Base-by-base conservation (phyloP, 2,329 filamentous ascomycete genomes). In the Macrophomina pseudophaseolina region DNA sequence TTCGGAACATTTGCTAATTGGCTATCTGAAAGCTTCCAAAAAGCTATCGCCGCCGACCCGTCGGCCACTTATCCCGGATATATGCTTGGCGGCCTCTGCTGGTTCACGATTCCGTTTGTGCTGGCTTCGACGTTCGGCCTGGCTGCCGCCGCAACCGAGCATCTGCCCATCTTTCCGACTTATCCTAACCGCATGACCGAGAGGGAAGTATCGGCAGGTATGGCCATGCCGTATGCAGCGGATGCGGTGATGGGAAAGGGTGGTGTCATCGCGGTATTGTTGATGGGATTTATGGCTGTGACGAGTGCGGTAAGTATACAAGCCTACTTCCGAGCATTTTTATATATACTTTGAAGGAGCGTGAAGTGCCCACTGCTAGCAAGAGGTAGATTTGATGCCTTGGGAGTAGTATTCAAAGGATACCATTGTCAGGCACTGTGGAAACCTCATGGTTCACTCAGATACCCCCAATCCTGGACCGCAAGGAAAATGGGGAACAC, bases 61-160 rank as follows among this genome's bases (percentile, higher is more conserved):
- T 46, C 64, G 2, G 52, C 64, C 8, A 66, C 64, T 14, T 66
- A 49, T 49, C 64, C 64, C 2, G 64, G 64, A 0, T 76, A 76
- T 53, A 71, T 76, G 5, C 73, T 84, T 3, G 81, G 80, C 18
- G 81, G 81, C 0, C 71, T 84, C 6, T 81, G 80, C 3, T 84
- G 81, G 78, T 83, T 83, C 67, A 82, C 80, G 4, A 82, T 84
- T 18, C 82, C 82, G 0, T 84, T 82, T 58, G 78, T 78, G 2
- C 80, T 82, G 69, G 78, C 80, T 1, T 83, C 82, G 1, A 82
- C 81, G 1, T 72, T 84, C 64, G 82, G 82, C 12, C 75, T 84
- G 2, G 75, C 78, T 16, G 81, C 80, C 0, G 79, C 79, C 1
- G 82, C 81, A 6, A 74, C 84, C n/a, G 80, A 77, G 3, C 72